Percentiles rank a stretch among this genome's conserved stretches.
phyloP scores from a whole-genome alignment of 2,329 filamentous ascomycete genomes.

The Fusarium heterosporum region DNA sequence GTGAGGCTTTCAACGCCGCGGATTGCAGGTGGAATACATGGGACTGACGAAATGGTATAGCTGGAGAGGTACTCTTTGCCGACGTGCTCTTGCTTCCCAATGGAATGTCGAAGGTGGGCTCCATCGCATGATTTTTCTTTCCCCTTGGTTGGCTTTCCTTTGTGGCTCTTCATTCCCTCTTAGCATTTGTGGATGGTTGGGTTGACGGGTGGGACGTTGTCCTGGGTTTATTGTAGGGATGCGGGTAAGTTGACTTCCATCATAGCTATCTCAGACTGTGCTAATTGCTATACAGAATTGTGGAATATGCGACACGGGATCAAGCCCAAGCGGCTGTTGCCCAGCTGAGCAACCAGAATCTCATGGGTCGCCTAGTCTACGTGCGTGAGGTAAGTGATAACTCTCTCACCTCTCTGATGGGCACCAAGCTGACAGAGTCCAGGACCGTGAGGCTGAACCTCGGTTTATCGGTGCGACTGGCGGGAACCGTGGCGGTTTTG shows the following conservation, averaged over 20 bases:
- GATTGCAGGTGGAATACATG: conserved; percentile 45
- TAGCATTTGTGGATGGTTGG: conserved; percentile 88
- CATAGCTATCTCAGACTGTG: background rate
- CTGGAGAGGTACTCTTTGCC: conserved; percentile 99
- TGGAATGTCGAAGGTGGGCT: conserved; percentile 99
- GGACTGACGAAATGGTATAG: conserved; percentile 66
- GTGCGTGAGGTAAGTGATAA: conserved; percentile 85
- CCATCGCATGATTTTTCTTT: conserved; percentile 82
- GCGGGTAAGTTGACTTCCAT: conserved; percentile 80
- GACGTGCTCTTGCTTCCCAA: conserved; percentile 99
- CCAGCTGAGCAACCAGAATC: conserved; percentile 98
- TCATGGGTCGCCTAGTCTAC: conserved; percentile 98
- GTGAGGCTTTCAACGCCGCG: conserved; percentile 66
- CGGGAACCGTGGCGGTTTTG: conserved; percentile 71
- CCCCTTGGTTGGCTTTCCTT: conserved; percentile 80
- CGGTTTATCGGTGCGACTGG: conserved; percentile 86
- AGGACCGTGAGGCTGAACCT: conserved; percentile 98
- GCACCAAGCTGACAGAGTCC: conserved; percentile 4
- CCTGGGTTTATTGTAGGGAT: conserved; percentile 96
- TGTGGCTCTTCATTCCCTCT: conserved; percentile 74
- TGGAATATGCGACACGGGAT: conserved; percentile 99
- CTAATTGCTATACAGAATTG: conserved; percentile 77
- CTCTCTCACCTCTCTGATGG: too few species aligned
- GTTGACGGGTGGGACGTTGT: conserved; percentile 98
- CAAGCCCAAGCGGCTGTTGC: conserved; percentile 98